Percentiles rank a stretch among this genome's conserved stretches.
Evolutionary conservation across 2,329 filamentous ascomycete species (phyloP).

Genomic region (Alternaria burnsii): DNA sequence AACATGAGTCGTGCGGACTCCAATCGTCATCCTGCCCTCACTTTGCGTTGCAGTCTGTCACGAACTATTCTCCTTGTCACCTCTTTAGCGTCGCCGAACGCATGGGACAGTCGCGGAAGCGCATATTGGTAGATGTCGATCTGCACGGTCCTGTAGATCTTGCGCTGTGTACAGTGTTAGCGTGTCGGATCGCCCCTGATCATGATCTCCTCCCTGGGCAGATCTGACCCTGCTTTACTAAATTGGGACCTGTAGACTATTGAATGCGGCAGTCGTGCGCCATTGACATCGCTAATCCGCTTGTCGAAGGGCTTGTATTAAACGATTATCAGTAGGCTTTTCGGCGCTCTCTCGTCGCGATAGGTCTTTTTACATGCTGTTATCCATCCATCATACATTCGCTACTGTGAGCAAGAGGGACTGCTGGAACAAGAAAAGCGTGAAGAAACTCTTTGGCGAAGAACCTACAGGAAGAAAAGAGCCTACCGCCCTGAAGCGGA

Average conservation of each 20-base stretch:
- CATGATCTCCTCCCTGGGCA: not conserved
- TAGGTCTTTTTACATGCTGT: not conserved
- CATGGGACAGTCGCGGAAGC: not conserved
- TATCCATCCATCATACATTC: not conserved
- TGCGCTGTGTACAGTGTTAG: not conserved
- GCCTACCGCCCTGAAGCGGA: not conserved
- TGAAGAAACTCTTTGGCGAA: not conserved
- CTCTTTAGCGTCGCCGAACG: slow-evolving; percentile 2
- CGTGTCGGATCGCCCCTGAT: not conserved
- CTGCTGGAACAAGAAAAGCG: not conserved
- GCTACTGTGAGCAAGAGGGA: not conserved
- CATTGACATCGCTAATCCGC: not conserved
- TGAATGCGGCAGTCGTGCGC: not conserved
- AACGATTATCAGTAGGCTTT: not conserved
- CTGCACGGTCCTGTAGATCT: slow-evolving; percentile 1
- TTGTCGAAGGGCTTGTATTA: not conserved
- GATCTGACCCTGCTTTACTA: not conserved
- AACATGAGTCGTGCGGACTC: slow-evolving; percentile 9
- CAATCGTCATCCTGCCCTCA: not conserved
- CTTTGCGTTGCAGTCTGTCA: not conserved
- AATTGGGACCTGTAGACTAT: not conserved
- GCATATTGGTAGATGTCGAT: slow-evolving; percentile 7
- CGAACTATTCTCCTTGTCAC: not conserved
- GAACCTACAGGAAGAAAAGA: not conserved
- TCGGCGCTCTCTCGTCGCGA: not conserved